phyloP scores from a whole-genome alignment of 257 asterid species.

The Paulownia fortunei region DNA sequence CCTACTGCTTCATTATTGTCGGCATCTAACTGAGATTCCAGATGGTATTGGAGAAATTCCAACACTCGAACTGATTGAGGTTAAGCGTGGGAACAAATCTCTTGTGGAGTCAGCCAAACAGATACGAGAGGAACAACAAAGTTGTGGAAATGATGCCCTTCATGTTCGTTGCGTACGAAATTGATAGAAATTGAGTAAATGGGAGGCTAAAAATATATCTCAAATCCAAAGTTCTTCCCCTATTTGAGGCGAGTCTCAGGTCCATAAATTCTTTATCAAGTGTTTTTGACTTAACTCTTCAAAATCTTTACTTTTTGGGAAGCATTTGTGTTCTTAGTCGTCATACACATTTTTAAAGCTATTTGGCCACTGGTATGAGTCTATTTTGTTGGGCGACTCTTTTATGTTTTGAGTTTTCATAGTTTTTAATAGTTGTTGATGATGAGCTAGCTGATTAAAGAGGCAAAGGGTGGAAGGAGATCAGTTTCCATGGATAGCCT shows the following conservation, averaged over 20 bases:
- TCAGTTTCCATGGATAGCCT: too few species aligned
- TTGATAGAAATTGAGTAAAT: too few species aligned
- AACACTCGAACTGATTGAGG: conserved; percentile 23
- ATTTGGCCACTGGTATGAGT: not conserved
- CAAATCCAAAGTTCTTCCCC: too few species aligned
- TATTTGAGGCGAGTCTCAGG: too few species aligned
- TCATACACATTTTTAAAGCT: not conserved
- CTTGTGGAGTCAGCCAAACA: too few species aligned
- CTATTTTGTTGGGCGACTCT: not conserved
- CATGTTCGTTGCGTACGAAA: too few species aligned
- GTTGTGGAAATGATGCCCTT: too few species aligned
- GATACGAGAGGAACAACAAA: too few species aligned
- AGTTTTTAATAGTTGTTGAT: not conserved
- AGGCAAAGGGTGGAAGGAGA: not conserved
- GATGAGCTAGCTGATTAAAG: not conserved
- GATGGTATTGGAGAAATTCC: conserved; percentile 21
- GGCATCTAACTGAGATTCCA: not conserved
- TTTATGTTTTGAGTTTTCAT: not conserved
- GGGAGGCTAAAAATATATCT: too few species aligned
- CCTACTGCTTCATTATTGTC: not conserved
- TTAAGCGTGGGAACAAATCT: too few species aligned
- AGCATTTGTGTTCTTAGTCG: not conserved
- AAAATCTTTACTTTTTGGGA: not conserved
- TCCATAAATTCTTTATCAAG: not conserved
- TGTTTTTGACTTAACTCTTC: not conserved